phyloP scores from a whole-genome alignment of 2,329 filamentous ascomycete species.

The Kalmusia sp. region DNA sequence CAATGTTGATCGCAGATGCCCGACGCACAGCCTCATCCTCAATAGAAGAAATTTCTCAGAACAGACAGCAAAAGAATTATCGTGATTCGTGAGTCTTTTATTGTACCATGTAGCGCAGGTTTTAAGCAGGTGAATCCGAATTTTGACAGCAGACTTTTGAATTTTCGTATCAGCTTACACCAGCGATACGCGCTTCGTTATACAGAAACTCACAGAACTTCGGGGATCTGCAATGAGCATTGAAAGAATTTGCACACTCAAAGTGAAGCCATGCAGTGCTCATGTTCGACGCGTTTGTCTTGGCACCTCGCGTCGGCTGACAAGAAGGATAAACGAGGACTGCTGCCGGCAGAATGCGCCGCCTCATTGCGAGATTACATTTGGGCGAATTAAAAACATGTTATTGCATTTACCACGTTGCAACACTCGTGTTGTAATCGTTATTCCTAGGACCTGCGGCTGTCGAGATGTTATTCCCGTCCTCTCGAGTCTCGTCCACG shows the following conservation, averaged over 20 bases:
- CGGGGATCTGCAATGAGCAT: too few relatives aligned
- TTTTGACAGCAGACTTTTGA: too few relatives aligned
- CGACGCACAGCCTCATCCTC: too few relatives aligned
- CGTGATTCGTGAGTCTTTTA: too few relatives aligned
- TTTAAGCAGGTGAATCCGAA: too few relatives aligned
- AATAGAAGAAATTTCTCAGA: too few relatives aligned
- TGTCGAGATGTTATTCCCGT: background rate
- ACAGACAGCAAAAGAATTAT: too few relatives aligned
- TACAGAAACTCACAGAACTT: too few relatives aligned
- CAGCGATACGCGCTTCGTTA: too few relatives aligned
- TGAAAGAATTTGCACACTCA: constrained; percentile 11
- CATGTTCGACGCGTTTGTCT: background rate
- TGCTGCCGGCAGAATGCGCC: constrained; percentile 32
- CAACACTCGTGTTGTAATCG: background rate
- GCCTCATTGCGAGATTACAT: constrained; percentile 16
- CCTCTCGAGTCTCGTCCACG: too few relatives aligned
- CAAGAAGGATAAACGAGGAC: constrained; percentile 24
- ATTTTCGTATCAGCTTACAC: too few relatives aligned
- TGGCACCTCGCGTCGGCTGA: constrained; percentile 13
- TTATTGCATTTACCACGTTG: background rate
- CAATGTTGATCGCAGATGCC: background rate
- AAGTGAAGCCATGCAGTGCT: constrained; percentile 17
- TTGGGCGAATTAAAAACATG: constrained; percentile 5
- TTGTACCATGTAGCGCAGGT: too few relatives aligned
- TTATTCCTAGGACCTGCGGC: background rate